phyloP scores from a whole-genome alignment of 2,329 filamentous ascomycete genomes.

The Trichoderma cornu-damae region DNA sequence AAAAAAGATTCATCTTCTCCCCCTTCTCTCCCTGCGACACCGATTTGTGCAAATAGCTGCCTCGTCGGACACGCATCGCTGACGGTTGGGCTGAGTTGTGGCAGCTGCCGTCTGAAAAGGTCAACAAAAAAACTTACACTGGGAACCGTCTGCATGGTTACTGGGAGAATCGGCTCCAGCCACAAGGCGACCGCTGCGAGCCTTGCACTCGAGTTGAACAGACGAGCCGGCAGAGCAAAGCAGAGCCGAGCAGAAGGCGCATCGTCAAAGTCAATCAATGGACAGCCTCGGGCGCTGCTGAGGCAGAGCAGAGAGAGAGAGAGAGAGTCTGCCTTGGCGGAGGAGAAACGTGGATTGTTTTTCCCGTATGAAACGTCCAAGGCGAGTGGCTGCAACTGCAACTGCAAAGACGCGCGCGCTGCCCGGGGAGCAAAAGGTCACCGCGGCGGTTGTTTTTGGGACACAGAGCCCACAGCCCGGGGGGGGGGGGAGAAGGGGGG shows the following conservation, averaged over 20 bases:
- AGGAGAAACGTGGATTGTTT: not conserved
- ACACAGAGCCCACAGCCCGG: constrained; percentile 12
- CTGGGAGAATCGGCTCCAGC: constrained; percentile 38
- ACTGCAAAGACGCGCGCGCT: constrained; percentile 16
- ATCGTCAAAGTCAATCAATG: constrained; percentile 27
- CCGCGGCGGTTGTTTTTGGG: constrained; percentile 14
- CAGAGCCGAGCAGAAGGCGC: constrained; percentile 23
- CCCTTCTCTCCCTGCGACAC: not conserved
- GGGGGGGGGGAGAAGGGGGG: not conserved
- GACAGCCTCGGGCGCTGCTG: constrained; percentile 9
- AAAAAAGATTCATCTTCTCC: too few species aligned
- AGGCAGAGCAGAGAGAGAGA: too few species aligned
- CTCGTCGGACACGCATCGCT: not conserved
- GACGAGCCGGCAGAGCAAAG: constrained; percentile 26
- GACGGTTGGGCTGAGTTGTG: constrained; percentile 7
- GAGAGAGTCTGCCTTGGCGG: not conserved
- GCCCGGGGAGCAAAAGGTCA: not conserved
- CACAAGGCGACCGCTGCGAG: constrained; percentile 33
- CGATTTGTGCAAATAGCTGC: constrained; percentile 5
- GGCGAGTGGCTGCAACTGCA: not conserved
- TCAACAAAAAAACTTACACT: constrained; percentile 38
- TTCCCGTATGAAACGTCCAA: not conserved
- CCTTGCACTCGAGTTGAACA: constrained; percentile 32
- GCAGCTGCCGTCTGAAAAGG: constrained; percentile 5
- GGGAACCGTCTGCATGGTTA: constrained; percentile 52